Percentiles rank a stretch among this genome's conserved stretches.
Conservation (phyloP, 805 yeast genomes). For the Candida vaughaniae region DNA sequence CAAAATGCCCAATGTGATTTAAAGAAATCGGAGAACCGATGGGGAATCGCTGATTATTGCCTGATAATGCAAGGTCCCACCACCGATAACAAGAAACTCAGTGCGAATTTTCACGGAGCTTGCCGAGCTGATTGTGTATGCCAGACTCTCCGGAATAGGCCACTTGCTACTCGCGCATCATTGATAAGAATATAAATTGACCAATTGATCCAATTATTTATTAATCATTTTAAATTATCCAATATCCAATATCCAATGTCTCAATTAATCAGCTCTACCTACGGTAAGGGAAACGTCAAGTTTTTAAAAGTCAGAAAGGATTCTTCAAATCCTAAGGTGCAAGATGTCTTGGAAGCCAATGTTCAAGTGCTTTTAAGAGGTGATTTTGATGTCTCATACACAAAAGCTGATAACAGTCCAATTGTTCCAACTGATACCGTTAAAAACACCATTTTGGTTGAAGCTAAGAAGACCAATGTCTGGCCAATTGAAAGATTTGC, state of each 20-base stretch:
- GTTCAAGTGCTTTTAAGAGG: constrained; percentile 77
- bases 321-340: constrained; percentile 66
- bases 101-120: too few species aligned
- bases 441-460: constrained; percentile 80
- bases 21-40: not conserved
- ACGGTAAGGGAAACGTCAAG: constrained; percentile 93
- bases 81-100: not conserved
- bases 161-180: too few species aligned
- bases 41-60: not conserved
- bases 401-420: constrained; percentile 83
- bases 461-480: constrained; percentile 79
- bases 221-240: too few species aligned
- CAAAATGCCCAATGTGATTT: too few species aligned
- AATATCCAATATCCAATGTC: constrained; percentile 10
- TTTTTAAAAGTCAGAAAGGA: constrained; percentile 86
- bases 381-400: constrained; percentile 75
- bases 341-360: constrained; percentile 83
- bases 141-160: too few species aligned
- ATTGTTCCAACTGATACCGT: constrained; percentile 94
- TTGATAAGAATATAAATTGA: too few species aligned
- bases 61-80: not conserved
- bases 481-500: constrained; percentile 93
- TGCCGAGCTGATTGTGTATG: not conserved
- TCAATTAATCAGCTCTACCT: constrained; percentile 50
- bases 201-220: too few species aligned